A percentile compares a stretch with the other conserved stretches of the same genome.
phyloP scores from a whole-genome alignment of 192 early-diverging fungal genomes.

The Allomyces arbusculus region DNA sequence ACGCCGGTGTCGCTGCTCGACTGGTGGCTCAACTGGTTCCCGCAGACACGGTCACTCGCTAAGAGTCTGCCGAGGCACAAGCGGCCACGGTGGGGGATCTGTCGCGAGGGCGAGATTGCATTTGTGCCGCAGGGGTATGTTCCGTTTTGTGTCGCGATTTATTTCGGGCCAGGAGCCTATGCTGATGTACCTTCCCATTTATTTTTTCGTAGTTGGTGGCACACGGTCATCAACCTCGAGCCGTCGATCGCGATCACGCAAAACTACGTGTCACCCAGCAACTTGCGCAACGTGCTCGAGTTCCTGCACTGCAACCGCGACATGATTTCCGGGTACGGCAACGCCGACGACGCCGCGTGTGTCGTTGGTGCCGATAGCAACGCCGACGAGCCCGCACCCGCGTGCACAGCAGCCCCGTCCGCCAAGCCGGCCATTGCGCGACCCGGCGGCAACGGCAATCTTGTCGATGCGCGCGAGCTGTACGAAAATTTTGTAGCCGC shows the following conservation, averaged over 20 bases:
- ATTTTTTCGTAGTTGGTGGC: constrained; percentile 38
- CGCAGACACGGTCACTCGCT: constrained; percentile 18
- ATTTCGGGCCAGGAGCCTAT: background rate
- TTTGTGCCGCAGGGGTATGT: constrained; percentile 38
- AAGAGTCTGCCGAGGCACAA: constrained; percentile 2
- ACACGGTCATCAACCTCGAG: constrained; percentile 48
- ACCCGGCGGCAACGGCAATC: too few relatives aligned
- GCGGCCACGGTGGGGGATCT: constrained; percentile 35
- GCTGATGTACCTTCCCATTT: background rate
- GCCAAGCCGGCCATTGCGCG: background rate
- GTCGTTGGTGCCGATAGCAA: background rate
- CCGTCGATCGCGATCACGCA: constrained; percentile 48
- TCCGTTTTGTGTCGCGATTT: background rate
- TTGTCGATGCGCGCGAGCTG: background rate
- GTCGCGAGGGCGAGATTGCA: constrained; percentile 41
- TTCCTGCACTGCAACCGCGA: constrained; percentile 25
- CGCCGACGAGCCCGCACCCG: too few relatives aligned
- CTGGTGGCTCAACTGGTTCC: constrained; percentile 44
- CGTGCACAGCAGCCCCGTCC: too few relatives aligned
- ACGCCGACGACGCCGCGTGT: background rate
- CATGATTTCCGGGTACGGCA: constrained; percentile 23
- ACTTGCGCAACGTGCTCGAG: constrained; percentile 23
- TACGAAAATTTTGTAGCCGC: background rate
- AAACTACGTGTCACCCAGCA: constrained; percentile 42
- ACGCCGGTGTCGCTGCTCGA: constrained; percentile 44